Conservation (phyloP, 75 land plant genomes). For the Selaginella tamariscina region DNA sequence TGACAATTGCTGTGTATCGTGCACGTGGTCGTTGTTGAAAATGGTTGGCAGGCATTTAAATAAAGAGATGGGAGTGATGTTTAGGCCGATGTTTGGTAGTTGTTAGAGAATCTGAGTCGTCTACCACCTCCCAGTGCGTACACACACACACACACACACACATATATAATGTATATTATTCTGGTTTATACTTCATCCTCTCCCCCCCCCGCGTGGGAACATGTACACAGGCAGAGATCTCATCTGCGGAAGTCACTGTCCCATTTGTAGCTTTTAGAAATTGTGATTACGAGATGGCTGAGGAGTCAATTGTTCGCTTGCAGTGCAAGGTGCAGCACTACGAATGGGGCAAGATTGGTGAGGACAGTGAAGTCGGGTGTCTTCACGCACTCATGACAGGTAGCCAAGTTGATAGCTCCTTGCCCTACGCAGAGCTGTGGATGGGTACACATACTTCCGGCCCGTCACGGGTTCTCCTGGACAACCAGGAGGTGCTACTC, state of each 20-base stretch:
- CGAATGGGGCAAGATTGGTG: constrained; percentile 68
- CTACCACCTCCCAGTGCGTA: too few species aligned
- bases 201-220: neutral
- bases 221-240: neutral
- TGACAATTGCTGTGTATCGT: too few species aligned
- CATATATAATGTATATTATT: too few species aligned
- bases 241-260: too few species aligned
- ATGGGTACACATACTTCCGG: constrained; percentile 91
- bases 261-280: too few species aligned
- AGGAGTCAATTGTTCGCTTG: constrained; percentile 18
- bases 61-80: too few species aligned
- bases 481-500: constrained; percentile 20
- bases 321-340: constrained; percentile 62
- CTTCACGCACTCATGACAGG: constrained; percentile 38
- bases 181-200: neutral
- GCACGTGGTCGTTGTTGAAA: constrained; percentile 1
- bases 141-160: too few species aligned
- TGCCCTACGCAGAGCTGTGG: constrained; percentile 95
- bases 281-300: too few species aligned
- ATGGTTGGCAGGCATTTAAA: neutral
- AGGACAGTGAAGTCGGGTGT: constrained; percentile 40
- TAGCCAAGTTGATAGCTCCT: constrained; percentile 20
- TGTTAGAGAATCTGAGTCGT: too few species aligned
- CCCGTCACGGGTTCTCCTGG: constrained; percentile 35
- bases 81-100: too few species aligned